These are phyloP conservation scores for Wolfiporia cocos DNA, from an alignment of 1,284 basidiomycete genomes.

Conservation along the genomic window DNA sequence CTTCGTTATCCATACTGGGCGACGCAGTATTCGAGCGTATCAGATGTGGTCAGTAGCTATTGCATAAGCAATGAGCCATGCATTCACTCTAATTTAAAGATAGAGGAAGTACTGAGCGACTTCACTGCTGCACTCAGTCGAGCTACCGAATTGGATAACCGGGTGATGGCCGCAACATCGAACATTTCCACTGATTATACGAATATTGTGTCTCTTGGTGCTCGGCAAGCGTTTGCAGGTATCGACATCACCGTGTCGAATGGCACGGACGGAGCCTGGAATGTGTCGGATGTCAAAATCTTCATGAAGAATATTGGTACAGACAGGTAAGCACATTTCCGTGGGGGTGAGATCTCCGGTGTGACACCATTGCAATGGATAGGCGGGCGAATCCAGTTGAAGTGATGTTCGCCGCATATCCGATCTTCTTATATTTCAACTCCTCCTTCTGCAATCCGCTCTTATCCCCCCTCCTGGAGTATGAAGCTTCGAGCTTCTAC, in stretches of 20 bases:
- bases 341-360: slow-evolving; percentile 11
- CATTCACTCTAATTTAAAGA: too few relatives aligned
- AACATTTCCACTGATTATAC: slow-evolving; percentile 30
- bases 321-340: slow-evolving; percentile 7
- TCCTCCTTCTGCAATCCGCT: slow-evolving; percentile 33
- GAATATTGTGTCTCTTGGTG: slow-evolving; percentile 33
- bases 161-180: too few relatives aligned
- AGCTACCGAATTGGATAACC: too few relatives aligned
- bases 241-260: slow-evolving; percentile 31
- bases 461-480: slow-evolving; percentile 39
- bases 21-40: slow-evolving; percentile 13
- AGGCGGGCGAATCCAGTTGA: slow-evolving; percentile 39
- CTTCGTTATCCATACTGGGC: slow-evolving; percentile 20
- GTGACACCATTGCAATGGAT: background rate
- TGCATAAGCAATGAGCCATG: too few relatives aligned
- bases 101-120: too few relatives aligned
- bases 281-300: slow-evolving; percentile 34
- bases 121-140: too few relatives aligned
- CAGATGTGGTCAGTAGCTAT: slow-evolving; percentile 15
- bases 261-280: slow-evolving; percentile 26
- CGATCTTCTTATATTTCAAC: slow-evolving; percentile 41
- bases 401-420: slow-evolving; percentile 40
- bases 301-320: slow-evolving; percentile 36
- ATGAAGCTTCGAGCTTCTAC: slow-evolving; percentile 26
- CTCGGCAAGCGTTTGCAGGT: slow-evolving; percentile 35